Percentiles rank a stretch among this genome's conserved stretches.
phyloP scores from a whole-genome alignment of 208 protist genomes.

The Leishmania aethiopica region DNA sequence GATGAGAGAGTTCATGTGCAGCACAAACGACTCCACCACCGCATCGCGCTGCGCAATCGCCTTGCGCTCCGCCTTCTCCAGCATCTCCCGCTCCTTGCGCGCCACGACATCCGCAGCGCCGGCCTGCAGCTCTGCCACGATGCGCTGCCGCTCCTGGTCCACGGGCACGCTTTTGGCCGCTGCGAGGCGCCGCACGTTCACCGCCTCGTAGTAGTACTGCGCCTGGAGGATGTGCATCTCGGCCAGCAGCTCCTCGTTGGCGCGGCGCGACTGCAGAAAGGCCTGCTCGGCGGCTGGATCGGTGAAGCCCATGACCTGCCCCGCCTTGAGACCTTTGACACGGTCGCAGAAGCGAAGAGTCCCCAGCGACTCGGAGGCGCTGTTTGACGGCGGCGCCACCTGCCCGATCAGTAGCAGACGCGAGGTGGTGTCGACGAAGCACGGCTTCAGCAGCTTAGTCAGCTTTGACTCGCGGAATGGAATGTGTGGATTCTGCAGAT shows the following conservation, averaged over 20 bases:
- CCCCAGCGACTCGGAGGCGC: conserved; percentile 70
- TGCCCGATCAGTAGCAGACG: conserved; percentile 88
- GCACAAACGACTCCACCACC: conserved; percentile 61
- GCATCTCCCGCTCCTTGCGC: conserved; percentile 47
- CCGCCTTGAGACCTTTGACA: conserved; percentile 84
- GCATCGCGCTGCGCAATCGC: conserved; percentile 45
- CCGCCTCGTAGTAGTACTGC: conserved; percentile 60
- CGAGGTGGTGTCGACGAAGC: conserved; percentile 62
- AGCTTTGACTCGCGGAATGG: conserved; percentile 94
- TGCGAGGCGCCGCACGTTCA: conserved; percentile 40
- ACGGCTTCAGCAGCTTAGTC: conserved; percentile 89
- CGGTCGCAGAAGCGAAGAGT: conserved; percentile 90
- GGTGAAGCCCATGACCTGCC: conserved; percentile 49
- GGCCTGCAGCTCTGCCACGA: conserved; percentile 37
- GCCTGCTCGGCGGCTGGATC: conserved; percentile 66
- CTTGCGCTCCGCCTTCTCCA: conserved; percentile 43
- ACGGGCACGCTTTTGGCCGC: conserved; percentile 36
- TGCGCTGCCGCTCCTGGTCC: conserved; percentile 34
- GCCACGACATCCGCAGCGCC: conserved; percentile 32
- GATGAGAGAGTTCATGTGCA: conserved; percentile 83
- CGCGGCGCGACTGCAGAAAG: conserved; percentile 52
- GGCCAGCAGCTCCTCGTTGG: conserved; percentile 71
- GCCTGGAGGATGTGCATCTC: conserved; percentile 77
- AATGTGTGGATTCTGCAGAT: conserved; percentile 71
- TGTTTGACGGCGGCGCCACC: conserved; percentile 65